phyloP scores from a whole-genome alignment of 1,139 yeast genomes.

The Taphrina sp. region DNA sequence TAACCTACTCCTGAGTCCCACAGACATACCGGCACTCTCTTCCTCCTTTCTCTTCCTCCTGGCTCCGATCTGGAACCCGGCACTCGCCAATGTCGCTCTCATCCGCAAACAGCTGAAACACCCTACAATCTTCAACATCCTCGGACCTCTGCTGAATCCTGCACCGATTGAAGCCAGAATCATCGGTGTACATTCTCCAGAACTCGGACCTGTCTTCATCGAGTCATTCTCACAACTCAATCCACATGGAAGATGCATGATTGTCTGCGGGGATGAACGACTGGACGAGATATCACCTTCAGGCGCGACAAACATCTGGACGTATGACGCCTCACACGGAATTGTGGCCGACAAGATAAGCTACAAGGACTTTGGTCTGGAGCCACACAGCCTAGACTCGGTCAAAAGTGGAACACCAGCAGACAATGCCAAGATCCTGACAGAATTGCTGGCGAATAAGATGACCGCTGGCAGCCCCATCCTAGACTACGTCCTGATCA shows the following conservation, averaged over 20 bases:
- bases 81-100: slow-evolving; percentile 80
- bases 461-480: slow-evolving; percentile 60
- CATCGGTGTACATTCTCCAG: slow-evolving; percentile 81
- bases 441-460: slow-evolving; percentile 51
- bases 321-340: slow-evolving; percentile 29
- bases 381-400: slow-evolving; percentile 63
- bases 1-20: slow-evolving; percentile 62
- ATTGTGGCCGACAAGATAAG: slow-evolving; percentile 43
- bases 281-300: slow-evolving; percentile 90
- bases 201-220: slow-evolving; percentile 79
- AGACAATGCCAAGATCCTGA: slow-evolving; percentile 69
- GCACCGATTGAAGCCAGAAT: slow-evolving; percentile 78
- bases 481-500: slow-evolving; percentile 81
- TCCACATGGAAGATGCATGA: slow-evolving; percentile 61
- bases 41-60: slow-evolving; percentile 65
- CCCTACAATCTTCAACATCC: slow-evolving; percentile 87
- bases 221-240: slow-evolving; percentile 67
- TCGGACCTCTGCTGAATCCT: slow-evolving; percentile 92
- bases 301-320: slow-evolving; percentile 79
- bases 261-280: slow-evolving; percentile 89
- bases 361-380: slow-evolving; percentile 75
- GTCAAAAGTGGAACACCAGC: slow-evolving; percentile 85
- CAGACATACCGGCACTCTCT: slow-evolving; percentile 51
- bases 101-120: slow-evolving; percentile 74
- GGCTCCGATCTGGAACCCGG: slow-evolving; percentile 95